Base-by-base conservation (phyloP, 805 yeast genomes). In the Vanderwaltozyma tropicalis region DNA sequence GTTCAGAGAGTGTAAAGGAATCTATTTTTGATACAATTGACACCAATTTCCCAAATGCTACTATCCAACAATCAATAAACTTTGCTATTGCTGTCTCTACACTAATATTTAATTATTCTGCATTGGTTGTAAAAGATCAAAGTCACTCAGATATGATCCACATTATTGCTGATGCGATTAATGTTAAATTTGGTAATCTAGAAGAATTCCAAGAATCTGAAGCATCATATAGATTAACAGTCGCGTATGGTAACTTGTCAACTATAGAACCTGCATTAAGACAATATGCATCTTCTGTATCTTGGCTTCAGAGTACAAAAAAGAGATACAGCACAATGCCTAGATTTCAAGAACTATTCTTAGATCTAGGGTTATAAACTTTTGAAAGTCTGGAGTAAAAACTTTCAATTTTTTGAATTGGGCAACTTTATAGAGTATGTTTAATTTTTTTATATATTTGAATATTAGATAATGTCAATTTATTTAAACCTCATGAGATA, bases 191-290 rank as follows among this genome's bases (percentile, higher is more conserved):
- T 32, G 59, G 55, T 4, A 45, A 48, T 3, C 48, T 62, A 8
- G 59, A 61, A 8, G 41, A 46, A 2, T 52, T 51, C 21, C 55
- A 50, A 26, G 49, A 60, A 1, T 71, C 71, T 28, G 69, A 75
- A 56, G 74, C 87, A 2, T 73, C 76, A 0, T 84, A 83, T 55
- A 68, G 95, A 50, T 46, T 77, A 17, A 44, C 70, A 10, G 65
- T 83, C 19, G 77, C 81, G 0, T 68, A 66, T 40, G 94, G 92
- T 3, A 82, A 84, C 33, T 44, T 77, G 27, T 49, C 69, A 15
- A 54, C 57, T 5, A 45, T 60, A 1, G 64, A 63, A 28, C 50
- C 55, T 1, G 40, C 57, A 1, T 42, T 56, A 22, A 54, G 40
- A 28, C 57, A 56, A 21, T 53, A 51, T 37, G 58, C 62, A 2